Conservation (phyloP, 768 basidiomycete species). For the Russula brevipes region DNA sequence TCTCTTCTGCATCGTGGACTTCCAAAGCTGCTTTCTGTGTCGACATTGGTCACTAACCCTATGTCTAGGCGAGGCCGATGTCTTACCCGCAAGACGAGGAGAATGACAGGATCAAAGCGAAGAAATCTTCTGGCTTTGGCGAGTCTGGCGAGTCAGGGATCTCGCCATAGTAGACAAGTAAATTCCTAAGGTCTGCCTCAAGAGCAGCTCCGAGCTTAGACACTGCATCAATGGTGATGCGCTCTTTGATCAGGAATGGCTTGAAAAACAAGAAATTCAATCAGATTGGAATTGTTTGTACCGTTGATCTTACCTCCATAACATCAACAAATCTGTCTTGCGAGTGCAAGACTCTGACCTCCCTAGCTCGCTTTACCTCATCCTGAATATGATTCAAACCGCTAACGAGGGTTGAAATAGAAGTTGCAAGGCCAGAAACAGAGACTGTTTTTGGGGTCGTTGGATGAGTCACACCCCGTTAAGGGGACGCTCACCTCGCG, state of each 20-base stretch:
- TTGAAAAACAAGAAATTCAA: slow-evolving; percentile 12
- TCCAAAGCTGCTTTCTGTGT: slow-evolving; percentile 67
- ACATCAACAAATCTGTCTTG: slow-evolving; percentile 61
- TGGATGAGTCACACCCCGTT: background rate
- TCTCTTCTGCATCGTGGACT: slow-evolving; percentile 46
- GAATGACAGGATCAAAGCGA: slow-evolving; percentile 68
- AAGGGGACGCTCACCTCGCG: slow-evolving; percentile 50
- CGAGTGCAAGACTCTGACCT: slow-evolving; percentile 29
- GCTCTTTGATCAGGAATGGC: slow-evolving; percentile 41
- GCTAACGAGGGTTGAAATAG: slow-evolving; percentile 50
- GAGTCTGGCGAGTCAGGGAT: slow-evolving; percentile 55
- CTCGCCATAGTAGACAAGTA: slow-evolving; percentile 77
- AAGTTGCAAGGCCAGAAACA: slow-evolving; percentile 55
- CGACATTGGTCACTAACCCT: background rate
- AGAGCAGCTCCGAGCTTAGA: slow-evolving; percentile 53
- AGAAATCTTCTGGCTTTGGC: slow-evolving; percentile 78
- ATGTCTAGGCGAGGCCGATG: slow-evolving; percentile 16
- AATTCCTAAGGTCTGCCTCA: slow-evolving; percentile 51
- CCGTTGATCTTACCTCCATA: slow-evolving; percentile 53
- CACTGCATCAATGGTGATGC: slow-evolving; percentile 57
- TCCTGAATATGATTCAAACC: slow-evolving; percentile 53
- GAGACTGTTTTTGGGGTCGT: slow-evolving; percentile 49
- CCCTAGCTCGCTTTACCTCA: slow-evolving; percentile 48
- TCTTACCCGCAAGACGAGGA: slow-evolving; percentile 62
- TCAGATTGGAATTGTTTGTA: background rate